A percentile compares a stretch with the other conserved stretches of the same genome.
Evolutionary conservation across 257 asterid species (phyloP).

Genomic region (Craterostigma plantagineum): DNA sequence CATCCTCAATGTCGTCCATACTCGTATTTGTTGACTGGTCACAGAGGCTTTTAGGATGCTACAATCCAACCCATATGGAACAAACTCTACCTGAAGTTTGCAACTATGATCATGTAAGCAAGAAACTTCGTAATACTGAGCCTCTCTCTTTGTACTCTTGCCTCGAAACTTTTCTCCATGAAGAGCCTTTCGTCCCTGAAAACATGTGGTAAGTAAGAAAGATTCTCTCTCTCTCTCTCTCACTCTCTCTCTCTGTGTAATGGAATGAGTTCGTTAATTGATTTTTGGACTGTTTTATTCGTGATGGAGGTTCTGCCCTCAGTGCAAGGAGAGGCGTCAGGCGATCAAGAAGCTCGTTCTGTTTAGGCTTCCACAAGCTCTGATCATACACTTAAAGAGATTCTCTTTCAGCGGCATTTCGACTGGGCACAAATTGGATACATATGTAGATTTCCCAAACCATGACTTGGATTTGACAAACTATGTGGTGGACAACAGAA

Average conservation of each 20-base stretch:
- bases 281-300: not conserved
- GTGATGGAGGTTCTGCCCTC: constrained; percentile 77
- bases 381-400: constrained; percentile 90
- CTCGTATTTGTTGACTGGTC: constrained; percentile 98
- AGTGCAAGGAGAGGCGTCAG: constrained; percentile 93
- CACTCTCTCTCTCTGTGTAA: not conserved
- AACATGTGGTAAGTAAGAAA: constrained; percentile 75
- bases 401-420: constrained; percentile 94
- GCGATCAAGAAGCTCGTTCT: constrained; percentile 96
- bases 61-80: constrained; percentile 66
- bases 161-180: constrained; percentile 92
- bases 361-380: constrained; percentile 98
- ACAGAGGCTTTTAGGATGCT: constrained; percentile 73
- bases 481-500: constrained; percentile 87
- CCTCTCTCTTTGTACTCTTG: constrained; percentile 95
- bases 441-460: constrained; percentile 84
- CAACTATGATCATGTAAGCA: constrained; percentile 57
- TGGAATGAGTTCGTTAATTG: not conserved
- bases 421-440: constrained; percentile 94
- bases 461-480: constrained; percentile 86
- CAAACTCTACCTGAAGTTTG: constrained; percentile 78
- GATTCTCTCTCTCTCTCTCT: constrained; percentile 6
- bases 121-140: constrained; percentile 89
- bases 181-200: constrained; percentile 98
- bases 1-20: constrained; percentile 81